Evolutionary conservation across 2,329 filamentous ascomycete genomes (phyloP).

Genomic region (Stachybotrys chartarum): DNA sequence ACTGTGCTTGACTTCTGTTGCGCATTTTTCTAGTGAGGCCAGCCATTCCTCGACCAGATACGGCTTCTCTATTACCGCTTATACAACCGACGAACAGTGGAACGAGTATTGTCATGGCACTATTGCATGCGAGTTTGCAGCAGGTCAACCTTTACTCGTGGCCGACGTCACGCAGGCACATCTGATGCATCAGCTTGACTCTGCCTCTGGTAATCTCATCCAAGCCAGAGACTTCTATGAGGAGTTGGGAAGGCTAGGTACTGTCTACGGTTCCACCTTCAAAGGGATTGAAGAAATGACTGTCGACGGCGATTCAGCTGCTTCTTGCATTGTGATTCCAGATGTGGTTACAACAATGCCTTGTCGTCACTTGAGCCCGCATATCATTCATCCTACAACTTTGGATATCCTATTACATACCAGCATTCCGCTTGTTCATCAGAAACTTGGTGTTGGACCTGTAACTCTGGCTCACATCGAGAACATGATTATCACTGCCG

Average conservation of each 20-base stretch:
- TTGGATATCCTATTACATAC: slow-evolving; percentile 18
- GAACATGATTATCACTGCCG: not conserved
- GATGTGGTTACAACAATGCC: slow-evolving; percentile 18
- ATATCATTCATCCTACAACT: slow-evolving; percentile 24
- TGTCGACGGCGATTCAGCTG: not conserved
- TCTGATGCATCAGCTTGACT: not conserved
- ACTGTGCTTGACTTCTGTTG: slow-evolving; percentile 2
- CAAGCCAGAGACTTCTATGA: not conserved
- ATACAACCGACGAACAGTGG: slow-evolving; percentile 5
- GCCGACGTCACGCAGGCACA: not conserved
- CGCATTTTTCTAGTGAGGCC: not conserved
- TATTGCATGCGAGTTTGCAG: slow-evolving; percentile 7
- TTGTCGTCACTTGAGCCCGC: slow-evolving; percentile 15
- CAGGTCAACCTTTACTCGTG: slow-evolving; percentile 1
- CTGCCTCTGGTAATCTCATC: not conserved
- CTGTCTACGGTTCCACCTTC: not conserved
- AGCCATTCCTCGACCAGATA: not conserved
- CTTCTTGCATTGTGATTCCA: slow-evolving; percentile 3
- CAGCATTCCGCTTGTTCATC: slow-evolving; percentile 4
- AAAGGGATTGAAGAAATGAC: not conserved
- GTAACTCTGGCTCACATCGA: slow-evolving; percentile 1
- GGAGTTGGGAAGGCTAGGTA: not conserved
- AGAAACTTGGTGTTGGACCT: not conserved
- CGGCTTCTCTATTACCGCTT: slow-evolving; percentile 8
- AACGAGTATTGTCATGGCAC: slow-evolving; percentile 12